Evolutionary conservation across 345 rosid genomes (phyloP).

Genomic region (Eutrema japonicum): DNA sequence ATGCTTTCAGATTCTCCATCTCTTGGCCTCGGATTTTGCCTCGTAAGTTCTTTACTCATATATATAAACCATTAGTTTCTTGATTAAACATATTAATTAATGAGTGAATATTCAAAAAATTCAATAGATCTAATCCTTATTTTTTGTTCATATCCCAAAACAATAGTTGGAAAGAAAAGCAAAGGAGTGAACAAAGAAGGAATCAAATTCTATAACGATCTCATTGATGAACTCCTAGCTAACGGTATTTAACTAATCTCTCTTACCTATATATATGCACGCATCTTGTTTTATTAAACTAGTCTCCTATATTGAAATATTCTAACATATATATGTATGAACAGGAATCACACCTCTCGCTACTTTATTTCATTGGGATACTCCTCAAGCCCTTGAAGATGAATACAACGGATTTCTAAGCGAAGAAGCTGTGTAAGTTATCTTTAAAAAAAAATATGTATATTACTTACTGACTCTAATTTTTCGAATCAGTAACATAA

Average conservation of each 20-base stretch:
- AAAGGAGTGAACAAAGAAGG: constrained; percentile 59
- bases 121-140: background rate
- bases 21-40: constrained; percentile 62
- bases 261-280: background rate
- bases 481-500: background rate
- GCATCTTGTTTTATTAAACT: background rate
- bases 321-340: constrained; percentile 16
- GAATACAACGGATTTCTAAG: constrained; percentile 64
- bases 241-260: constrained; percentile 41
- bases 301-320: background rate
- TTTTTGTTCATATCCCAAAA: background rate
- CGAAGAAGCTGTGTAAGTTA: constrained; percentile 53
- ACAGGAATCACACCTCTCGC: constrained; percentile 60
- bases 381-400: constrained; percentile 66
- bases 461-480: background rate
- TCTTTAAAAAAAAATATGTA: background rate
- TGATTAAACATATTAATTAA: background rate
- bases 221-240: constrained; percentile 56
- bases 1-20: constrained; percentile 59
- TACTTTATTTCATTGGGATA: constrained; percentile 64
- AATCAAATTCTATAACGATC: constrained; percentile 53
- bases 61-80: background rate
- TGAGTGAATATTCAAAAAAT: background rate
- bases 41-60: constrained; percentile 37
- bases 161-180: constrained; percentile 48